A percentile compares a stretch with the other conserved stretches of the same genome.
Evolutionary conservation across 2,329 filamentous ascomycete species (phyloP).

Genomic region (Colletotrichum sojae): DNA sequence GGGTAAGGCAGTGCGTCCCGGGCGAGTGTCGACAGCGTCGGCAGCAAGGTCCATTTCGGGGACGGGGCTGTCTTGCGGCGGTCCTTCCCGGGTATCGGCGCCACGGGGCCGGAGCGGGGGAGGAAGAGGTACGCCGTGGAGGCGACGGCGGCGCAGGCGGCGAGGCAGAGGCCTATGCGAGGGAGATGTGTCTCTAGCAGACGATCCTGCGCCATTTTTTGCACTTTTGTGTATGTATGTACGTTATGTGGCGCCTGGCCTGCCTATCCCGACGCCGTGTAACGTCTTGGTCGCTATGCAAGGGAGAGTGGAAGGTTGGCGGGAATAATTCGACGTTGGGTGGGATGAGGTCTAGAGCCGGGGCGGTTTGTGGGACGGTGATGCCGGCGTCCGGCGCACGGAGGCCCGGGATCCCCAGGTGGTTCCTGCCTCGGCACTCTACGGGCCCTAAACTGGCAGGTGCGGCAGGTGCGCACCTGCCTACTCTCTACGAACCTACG

Average conservation of each 20-base stretch:
- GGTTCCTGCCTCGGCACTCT: slow-evolving; percentile 6
- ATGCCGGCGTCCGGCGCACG: slow-evolving; percentile 18
- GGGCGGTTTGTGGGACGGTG: slow-evolving; percentile 9
- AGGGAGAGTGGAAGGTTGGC: not conserved
- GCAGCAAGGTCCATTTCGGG: slow-evolving; percentile 34
- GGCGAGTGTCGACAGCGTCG: slow-evolving; percentile 44
- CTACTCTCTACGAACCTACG: too few species aligned
- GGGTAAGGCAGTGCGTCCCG: slow-evolving; percentile 72
- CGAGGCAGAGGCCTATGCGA: slow-evolving; percentile 34
- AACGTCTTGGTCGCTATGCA: not conserved
- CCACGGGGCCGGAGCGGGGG: slow-evolving; percentile 40
- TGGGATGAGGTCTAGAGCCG: not conserved
- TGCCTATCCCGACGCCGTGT: too few species aligned
- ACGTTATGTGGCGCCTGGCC: too few species aligned
- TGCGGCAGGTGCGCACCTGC: too few species aligned
- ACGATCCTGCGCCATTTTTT: slow-evolving; percentile 17
- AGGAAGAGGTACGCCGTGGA: slow-evolving; percentile 54
- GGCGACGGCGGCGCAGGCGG: slow-evolving; percentile 42
- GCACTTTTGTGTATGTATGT: not conserved
- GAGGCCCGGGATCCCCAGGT: slow-evolving; percentile 9
- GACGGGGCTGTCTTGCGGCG: slow-evolving; percentile 36
- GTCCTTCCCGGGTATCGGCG: slow-evolving; percentile 34
- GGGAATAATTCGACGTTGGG: too few species aligned
- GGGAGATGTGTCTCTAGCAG: slow-evolving; percentile 28
- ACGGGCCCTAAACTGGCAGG: not conserved